Evolutionary conservation across 176 grass and related monocot species (phyloP).

Genomic region (barley (Hordeum vulgare)): MorexV3_pseudomolecules_assembly NC_058524.1:577659760-577660259

Average conservation of each 20-base stretch:
- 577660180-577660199: background rate
- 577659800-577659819: conserved; percentile 16
- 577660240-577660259: background rate
- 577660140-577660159: background rate
- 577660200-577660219: background rate
- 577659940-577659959: conserved; percentile 29
- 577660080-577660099: conserved; percentile 27
- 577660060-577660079: conserved; percentile 37
- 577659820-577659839: conserved; percentile 46
- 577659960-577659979: conserved; percentile 27
- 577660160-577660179: background rate
- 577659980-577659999: conserved; percentile 72
- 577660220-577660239: background rate
- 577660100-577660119: conserved; percentile 22
- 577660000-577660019: conserved; percentile 65
- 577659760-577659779: conserved; percentile 61
- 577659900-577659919: conserved; percentile 78
- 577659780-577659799: conserved; percentile 53
- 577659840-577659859: conserved; percentile 35
- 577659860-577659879: conserved; percentile 73
- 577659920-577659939: conserved; percentile 58
- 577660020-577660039: conserved; percentile 75
- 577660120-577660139: background rate
- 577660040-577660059: conserved; percentile 85
- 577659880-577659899: conserved; percentile 61